Evolutionary conservation across 2,329 filamentous ascomycete genomes (phyloP).

Genomic region (Lizonia empirigonia): DNA sequence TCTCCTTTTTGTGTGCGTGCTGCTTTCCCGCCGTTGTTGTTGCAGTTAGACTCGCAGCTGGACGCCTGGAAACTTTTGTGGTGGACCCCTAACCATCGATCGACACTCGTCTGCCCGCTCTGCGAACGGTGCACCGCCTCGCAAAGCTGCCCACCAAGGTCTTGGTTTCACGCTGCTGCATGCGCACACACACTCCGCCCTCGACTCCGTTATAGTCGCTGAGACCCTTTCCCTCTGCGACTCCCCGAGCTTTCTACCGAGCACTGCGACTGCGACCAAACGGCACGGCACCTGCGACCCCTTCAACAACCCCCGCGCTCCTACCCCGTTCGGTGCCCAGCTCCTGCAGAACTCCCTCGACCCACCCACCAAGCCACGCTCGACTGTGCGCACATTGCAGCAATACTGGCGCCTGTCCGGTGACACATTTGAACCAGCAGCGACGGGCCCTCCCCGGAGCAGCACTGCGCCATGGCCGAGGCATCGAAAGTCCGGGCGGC

Average conservation of each 20-base stretch:
- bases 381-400: background rate
- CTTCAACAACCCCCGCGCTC: constrained; percentile 4
- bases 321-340: background rate
- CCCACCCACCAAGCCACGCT: background rate
- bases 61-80: background rate
- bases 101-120: constrained; percentile 1
- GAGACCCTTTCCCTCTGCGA: background rate
- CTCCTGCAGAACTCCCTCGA: background rate
- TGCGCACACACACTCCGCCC: background rate
- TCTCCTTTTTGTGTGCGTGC: constrained; percentile 2
- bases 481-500: constrained; percentile 39
- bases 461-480: constrained; percentile 42
- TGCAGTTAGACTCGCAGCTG: constrained; percentile 2
- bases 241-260: background rate
- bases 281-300: constrained; percentile 1
- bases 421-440: constrained; percentile 17
- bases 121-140: constrained; percentile 16
- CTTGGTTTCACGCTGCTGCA: constrained; percentile 2
- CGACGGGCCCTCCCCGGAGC: constrained; percentile 26
- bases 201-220: background rate
- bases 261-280: background rate
- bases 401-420: constrained; percentile 17
- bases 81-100: constrained; percentile 7
- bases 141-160: constrained; percentile 9
- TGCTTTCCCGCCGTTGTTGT: background rate